phyloP scores from a whole-genome alignment of 495 filamentous ascomycete genomes.

The Penicillium waksmanii region DNA sequence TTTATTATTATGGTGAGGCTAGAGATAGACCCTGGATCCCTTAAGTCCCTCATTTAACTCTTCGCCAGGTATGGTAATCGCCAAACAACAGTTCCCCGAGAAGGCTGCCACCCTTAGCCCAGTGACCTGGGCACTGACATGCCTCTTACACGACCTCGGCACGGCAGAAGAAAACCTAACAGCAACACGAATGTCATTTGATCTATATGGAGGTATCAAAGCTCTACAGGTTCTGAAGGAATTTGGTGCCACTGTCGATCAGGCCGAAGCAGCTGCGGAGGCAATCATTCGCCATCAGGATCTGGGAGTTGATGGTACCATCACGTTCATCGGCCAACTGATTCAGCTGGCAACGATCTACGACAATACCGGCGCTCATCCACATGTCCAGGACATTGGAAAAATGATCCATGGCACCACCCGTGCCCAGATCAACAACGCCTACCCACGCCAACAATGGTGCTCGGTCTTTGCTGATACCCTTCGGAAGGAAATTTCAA shows the following conservation, averaged over 20 bases:
- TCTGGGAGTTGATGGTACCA: constrained; percentile 59
- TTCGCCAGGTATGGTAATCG: constrained; percentile 30
- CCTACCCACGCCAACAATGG: constrained; percentile 29
- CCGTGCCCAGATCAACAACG: constrained; percentile 21
- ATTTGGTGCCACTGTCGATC: constrained; percentile 26
- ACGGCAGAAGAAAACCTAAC: constrained; percentile 62
- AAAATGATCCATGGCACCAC: constrained; percentile 21
- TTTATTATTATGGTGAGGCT: constrained; percentile 64
- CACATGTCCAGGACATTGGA: constrained; percentile 23
- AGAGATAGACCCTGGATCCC: not conserved
- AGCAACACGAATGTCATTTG: constrained; percentile 59
- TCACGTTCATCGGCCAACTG: constrained; percentile 69
- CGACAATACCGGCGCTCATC: constrained; percentile 54
- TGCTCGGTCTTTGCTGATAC: constrained; percentile 24
- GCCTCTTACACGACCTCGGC: constrained; percentile 76
- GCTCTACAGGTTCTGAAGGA: constrained; percentile 66
- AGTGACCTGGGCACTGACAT: constrained; percentile 59
- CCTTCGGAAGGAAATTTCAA: constrained; percentile 60
- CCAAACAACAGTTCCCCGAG: constrained; percentile 32
- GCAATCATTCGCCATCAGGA: constrained; percentile 82
- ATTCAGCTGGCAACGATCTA: constrained; percentile 77
- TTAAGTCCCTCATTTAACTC: too few species aligned
- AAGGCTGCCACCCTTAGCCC: constrained; percentile 23
- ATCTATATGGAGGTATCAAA: constrained; percentile 36
- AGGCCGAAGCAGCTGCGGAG: constrained; percentile 63